Percentiles rank a stretch among this genome's conserved stretches.
Evolutionary conservation across 2,329 filamentous ascomycete species (phyloP).

Genomic region (Pseudonectria buxi): DNA sequence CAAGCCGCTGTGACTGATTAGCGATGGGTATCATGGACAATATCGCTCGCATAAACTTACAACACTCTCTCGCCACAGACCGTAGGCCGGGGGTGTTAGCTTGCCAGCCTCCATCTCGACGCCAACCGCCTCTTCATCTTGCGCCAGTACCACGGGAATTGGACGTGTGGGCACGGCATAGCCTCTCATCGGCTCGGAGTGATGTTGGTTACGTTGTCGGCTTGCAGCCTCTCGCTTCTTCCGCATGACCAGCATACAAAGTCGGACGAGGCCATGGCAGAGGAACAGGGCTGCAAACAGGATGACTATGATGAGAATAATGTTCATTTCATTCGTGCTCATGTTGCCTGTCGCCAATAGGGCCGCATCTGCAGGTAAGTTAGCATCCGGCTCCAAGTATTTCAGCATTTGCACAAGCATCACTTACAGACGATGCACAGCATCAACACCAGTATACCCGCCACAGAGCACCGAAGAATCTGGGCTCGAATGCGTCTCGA

Average conservation of each 20-base stretch:
- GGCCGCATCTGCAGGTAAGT: slow-evolving; percentile 54
- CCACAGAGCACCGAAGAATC: slow-evolving; percentile 56
- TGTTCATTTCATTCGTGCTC: slow-evolving; percentile 64
- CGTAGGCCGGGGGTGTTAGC: slow-evolving; percentile 73
- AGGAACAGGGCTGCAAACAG: slow-evolving; percentile 71
- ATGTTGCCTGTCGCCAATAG: slow-evolving; percentile 61
- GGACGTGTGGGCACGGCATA: slow-evolving; percentile 66
- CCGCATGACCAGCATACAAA: slow-evolving; percentile 59
- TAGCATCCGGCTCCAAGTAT: neutral
- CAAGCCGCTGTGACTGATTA: slow-evolving; percentile 50
- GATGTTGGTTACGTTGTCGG: slow-evolving; percentile 28
- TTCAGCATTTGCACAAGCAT: neutral
- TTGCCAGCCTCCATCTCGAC: slow-evolving; percentile 49
- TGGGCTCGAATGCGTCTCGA: slow-evolving; percentile 48
- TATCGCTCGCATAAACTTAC: slow-evolving; percentile 41
- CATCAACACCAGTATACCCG: slow-evolving; percentile 53
- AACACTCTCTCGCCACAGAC: slow-evolving; percentile 76
- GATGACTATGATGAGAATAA: slow-evolving; percentile 73
- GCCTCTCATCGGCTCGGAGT: slow-evolving; percentile 47
- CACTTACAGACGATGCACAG: slow-evolving; percentile 61
- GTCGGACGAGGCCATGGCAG: slow-evolving; percentile 67
- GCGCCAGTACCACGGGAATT: slow-evolving; percentile 68
- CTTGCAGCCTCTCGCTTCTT: slow-evolving; percentile 28
- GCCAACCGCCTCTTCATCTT: slow-evolving; percentile 64
- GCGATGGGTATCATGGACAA: neutral